phyloP scores from a whole-genome alignment of 2,329 filamentous ascomycete species.

The Epichloe uncinata region DNA sequence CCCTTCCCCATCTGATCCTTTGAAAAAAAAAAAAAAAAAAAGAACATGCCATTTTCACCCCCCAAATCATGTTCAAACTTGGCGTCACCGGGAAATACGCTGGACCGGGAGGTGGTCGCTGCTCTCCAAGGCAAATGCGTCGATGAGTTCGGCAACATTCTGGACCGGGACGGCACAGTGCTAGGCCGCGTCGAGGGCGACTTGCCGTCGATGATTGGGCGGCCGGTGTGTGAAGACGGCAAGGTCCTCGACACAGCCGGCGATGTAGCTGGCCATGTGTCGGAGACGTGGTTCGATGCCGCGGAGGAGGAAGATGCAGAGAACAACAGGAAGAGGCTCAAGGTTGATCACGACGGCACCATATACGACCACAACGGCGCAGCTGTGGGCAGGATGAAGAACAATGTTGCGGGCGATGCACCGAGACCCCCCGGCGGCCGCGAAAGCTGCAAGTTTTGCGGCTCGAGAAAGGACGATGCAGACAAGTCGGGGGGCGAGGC shows the following conservation, averaged over 20 bases:
- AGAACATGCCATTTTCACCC: not conserved
- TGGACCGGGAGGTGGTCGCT: conserved; percentile 16
- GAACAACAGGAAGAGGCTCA: conserved; percentile 35
- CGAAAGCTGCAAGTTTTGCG: not conserved
- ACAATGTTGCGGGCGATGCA: not conserved
- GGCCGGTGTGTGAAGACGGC: conserved; percentile 30
- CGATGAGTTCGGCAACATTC: conserved; percentile 41
- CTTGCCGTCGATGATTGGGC: conserved; percentile 40
- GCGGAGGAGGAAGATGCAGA: not conserved
- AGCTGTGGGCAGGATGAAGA: conserved; percentile 48
- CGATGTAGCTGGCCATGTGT: conserved; percentile 65
- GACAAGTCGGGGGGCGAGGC: not conserved
- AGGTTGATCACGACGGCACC: conserved; percentile 43
- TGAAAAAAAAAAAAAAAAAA: not conserved
- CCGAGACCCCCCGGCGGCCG: not conserved
- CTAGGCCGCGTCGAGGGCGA: conserved; percentile 40
- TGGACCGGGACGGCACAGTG: conserved; percentile 35
- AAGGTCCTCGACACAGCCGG: conserved; percentile 61
- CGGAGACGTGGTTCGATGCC: conserved; percentile 25
- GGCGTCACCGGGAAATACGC: conserved; percentile 18
- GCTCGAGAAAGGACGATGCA: not conserved
- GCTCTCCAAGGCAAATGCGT: conserved; percentile 34
- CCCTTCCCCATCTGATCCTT: no score
- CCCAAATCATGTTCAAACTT: conserved; percentile 25
- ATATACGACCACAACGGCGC: conserved; percentile 44